phyloP scores from a whole-genome alignment of 202 grass and related monocot genomes.

The Carex sylvatica region DNA sequence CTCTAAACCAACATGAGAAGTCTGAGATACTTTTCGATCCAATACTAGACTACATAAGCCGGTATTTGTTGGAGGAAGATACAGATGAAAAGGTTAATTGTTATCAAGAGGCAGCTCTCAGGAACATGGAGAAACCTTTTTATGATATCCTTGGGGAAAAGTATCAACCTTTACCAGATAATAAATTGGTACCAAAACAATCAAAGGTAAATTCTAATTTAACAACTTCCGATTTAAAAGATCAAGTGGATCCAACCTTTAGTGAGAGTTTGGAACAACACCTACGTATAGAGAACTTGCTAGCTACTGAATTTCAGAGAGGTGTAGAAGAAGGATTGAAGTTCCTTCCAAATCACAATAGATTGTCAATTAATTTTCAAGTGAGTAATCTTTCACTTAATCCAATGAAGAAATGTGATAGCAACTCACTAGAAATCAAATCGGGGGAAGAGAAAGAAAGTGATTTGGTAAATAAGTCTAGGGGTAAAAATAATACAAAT shows the following conservation, averaged over 20 bases:
- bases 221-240: background rate
- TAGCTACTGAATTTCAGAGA: constrained; percentile 18
- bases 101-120: constrained; percentile 34
- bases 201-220: background rate
- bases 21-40: no score
- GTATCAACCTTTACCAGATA: constrained; percentile 23
- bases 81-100: constrained; percentile 36
- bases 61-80: constrained; percentile 48
- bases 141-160: constrained; percentile 51
- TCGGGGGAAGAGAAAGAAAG: background rate
- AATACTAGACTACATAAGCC: constrained; percentile 32
- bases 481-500: background rate
- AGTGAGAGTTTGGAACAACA: background rate
- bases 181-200: background rate
- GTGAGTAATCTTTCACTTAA: background rate
- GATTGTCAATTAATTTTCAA: constrained; percentile 2
- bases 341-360: constrained; percentile 30
- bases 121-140: constrained; percentile 53
- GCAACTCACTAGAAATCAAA: background rate
- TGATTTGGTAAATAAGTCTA: background rate
- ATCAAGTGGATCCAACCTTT: background rate
- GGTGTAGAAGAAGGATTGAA: constrained; percentile 40
- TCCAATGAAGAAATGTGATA: background rate
- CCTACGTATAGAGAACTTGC: background rate
- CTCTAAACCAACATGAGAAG: no score